Percentiles rank a stretch among this genome's conserved stretches.
phyloP scores from a whole-genome alignment of 805 yeast species.

The Myxozyma udenii region DNA sequence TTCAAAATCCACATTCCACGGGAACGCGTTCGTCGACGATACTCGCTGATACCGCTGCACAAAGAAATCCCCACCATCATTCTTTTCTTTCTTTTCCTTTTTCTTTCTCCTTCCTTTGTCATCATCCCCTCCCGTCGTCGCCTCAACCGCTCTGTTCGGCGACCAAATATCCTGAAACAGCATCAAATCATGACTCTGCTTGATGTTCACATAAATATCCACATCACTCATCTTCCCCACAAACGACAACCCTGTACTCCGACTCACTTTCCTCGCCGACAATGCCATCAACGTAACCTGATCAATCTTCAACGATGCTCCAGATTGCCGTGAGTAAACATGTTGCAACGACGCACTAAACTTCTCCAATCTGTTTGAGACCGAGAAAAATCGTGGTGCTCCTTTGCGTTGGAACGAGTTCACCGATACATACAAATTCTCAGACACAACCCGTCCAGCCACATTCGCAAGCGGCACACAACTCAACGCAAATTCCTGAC shows the following conservation, averaged over 20 bases:
- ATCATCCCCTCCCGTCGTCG: background rate
- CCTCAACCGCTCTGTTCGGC: constrained; percentile 44
- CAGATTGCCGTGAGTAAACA: constrained; percentile 81
- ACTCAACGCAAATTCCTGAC: constrained; percentile 72
- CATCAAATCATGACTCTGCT: constrained; percentile 83
- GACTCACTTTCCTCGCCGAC: constrained; percentile 3
- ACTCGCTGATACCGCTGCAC: constrained; percentile 52
- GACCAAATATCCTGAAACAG: constrained; percentile 81
- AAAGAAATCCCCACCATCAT: constrained; percentile 29
- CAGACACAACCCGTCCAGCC: constrained; percentile 75
- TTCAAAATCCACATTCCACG: constrained; percentile 66
- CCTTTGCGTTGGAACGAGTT: constrained; percentile 46
- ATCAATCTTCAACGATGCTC: constrained; percentile 62
- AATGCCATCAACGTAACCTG: constrained; percentile 40
- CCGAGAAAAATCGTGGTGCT: constrained; percentile 41
- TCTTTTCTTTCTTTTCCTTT: constrained; percentile 4
- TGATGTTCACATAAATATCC: constrained; percentile 64
- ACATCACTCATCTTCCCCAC: constrained; percentile 56
- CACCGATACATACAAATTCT: constrained; percentile 59
- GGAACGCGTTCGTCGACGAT: constrained; percentile 61
- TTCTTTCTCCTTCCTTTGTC: background rate
- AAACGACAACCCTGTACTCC: constrained; percentile 22
- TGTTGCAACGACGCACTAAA: constrained; percentile 78
- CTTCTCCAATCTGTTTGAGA: constrained; percentile 51
- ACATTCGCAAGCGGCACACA: constrained; percentile 95